A percentile compares a stretch with the other conserved stretches of the same genome.
phyloP scores from a whole-genome alignment of 306 rosid genomes.

The Oxytropis ochrocephala region DNA sequence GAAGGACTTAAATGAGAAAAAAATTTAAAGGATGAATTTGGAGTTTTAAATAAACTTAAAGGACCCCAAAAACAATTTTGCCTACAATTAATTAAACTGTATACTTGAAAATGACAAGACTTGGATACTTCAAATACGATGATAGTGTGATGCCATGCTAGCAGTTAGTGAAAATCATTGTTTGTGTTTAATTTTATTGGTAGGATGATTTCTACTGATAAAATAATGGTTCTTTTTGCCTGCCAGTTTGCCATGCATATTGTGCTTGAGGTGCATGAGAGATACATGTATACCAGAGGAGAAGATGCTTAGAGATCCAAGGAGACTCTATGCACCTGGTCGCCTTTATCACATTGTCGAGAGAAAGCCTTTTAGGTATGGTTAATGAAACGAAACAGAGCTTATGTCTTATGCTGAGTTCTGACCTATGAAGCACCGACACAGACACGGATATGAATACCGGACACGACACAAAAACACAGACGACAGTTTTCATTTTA shows the following conservation, averaged over 20 bases:
- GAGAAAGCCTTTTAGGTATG: conserved; percentile 82
- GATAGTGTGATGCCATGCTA: background rate
- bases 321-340: conserved; percentile 95
- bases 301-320: conserved; percentile 84
- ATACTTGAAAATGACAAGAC: background rate
- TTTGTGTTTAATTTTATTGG: background rate
- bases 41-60: too few relatives aligned
- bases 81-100: too few relatives aligned
- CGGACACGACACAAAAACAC: too few relatives aligned
- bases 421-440: too few relatives aligned
- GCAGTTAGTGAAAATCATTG: background rate
- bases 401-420: background rate
- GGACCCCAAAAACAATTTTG: too few relatives aligned
- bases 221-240: conserved; percentile 7
- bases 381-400: conserved; percentile 1
- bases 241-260: conserved; percentile 79
- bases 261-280: conserved; percentile 74
- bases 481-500: too few relatives aligned
- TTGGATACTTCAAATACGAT: background rate
- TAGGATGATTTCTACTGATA: background rate
- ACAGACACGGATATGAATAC: too few relatives aligned
- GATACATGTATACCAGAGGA: conserved; percentile 86
- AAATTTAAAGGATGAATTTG: too few relatives aligned
- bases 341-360: conserved; percentile 94
- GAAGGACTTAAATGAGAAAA: too few relatives aligned